Percentiles rank a stretch among this genome's conserved stretches.
Evolutionary conservation across 352 stramenopile genomes (phyloP).

Genomic region (Globisporangium okanoganense): DNA sequence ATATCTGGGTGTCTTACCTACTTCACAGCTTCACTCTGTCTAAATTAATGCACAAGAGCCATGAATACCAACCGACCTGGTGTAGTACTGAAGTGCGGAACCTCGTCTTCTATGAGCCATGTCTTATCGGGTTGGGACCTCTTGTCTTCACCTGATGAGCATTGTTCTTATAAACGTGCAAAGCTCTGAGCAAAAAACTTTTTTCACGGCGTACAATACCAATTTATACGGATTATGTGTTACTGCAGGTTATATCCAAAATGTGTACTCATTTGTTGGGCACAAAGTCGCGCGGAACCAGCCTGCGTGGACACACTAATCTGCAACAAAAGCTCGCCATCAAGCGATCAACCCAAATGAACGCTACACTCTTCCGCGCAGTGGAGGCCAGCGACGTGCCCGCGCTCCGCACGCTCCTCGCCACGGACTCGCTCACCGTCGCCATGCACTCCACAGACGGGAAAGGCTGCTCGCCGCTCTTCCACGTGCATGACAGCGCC

Average conservation of each 20-base stretch:
- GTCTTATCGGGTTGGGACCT: too few relatives aligned
- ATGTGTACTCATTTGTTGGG: neutral
- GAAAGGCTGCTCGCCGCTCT: neutral
- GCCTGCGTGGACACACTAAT: too few relatives aligned
- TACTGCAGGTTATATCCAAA: neutral
- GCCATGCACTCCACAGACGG: neutral
- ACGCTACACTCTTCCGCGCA: neutral
- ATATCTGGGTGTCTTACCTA: neutral
- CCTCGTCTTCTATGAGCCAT: too few relatives aligned
- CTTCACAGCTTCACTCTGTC: neutral
- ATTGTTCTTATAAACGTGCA: too few relatives aligned
- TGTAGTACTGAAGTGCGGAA: too few relatives aligned
- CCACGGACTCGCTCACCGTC: neutral
- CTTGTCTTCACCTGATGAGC: too few relatives aligned
- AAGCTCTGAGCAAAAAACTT: too few relatives aligned
- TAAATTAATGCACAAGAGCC: slow-evolving; percentile 1
- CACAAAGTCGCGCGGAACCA: too few relatives aligned
- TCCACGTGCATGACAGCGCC: neutral
- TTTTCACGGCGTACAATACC: neutral
- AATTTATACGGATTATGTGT: too few relatives aligned
- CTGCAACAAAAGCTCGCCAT: too few relatives aligned
- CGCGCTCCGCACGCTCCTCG: neutral
- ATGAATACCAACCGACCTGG: too few relatives aligned
- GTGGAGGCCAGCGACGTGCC: neutral
- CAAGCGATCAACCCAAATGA: too few relatives aligned